A percentile compares a stretch with the other conserved stretches of the same genome.
These are phyloP conservation scores for Prunus armeniaca DNA, from an alignment of 306 rosid species.

Conservation along the genomic window DNA sequence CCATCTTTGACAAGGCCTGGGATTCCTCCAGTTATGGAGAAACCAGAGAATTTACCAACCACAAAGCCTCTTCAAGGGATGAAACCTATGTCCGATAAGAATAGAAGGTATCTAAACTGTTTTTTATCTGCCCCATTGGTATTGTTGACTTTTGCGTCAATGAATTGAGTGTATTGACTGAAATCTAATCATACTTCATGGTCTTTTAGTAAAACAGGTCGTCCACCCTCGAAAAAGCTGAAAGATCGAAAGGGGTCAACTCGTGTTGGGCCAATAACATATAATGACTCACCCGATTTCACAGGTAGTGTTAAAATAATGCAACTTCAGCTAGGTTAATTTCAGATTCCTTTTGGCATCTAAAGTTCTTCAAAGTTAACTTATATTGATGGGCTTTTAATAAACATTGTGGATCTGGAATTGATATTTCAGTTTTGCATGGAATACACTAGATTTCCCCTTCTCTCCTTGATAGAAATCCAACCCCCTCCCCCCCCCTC, in stretches of 20 bases:
- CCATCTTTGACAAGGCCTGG: slow-evolving; percentile 47
- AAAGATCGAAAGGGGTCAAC: slow-evolving; percentile 69
- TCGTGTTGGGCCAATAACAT: slow-evolving; percentile 51
- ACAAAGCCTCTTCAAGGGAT: slow-evolving; percentile 53
- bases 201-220: slow-evolving; percentile 67
- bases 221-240: slow-evolving; percentile 79
- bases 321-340: not conserved
- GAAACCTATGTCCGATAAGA: slow-evolving; percentile 53
- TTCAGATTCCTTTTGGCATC: not conserved
- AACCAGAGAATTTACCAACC: slow-evolving; percentile 42
- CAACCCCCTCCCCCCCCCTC: not conserved
- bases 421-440: not conserved
- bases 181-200: slow-evolving; percentile 22
- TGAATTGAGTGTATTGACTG: not conserved
- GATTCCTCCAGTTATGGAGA: slow-evolving; percentile 56
- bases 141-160: not conserved
- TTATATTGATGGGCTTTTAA: not conserved
- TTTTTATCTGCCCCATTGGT: not conserved
- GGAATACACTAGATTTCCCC: not conserved
- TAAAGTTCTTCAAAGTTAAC: not conserved
- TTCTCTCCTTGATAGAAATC: not conserved
- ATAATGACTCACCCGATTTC: slow-evolving; percentile 52
- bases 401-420: not conserved
- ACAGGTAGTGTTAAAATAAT: slow-evolving; percentile 51
- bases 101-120: slow-evolving; percentile 49